Conservation (phyloP, 164 flowering plant genomes). For the Cinnamomum chago region DNA sequence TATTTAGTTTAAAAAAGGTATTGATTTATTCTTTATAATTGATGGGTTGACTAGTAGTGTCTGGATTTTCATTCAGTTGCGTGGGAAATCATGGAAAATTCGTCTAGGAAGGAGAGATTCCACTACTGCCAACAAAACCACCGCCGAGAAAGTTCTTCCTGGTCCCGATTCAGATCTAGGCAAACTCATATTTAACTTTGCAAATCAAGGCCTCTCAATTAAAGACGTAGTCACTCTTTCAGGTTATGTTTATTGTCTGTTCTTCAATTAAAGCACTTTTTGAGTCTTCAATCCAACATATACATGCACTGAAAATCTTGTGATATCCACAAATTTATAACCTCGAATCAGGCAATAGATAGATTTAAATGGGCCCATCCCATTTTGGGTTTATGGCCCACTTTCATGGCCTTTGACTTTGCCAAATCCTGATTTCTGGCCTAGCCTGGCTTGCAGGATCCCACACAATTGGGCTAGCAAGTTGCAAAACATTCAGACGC, state of each 20-base stretch:
- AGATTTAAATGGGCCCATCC: too few species aligned
- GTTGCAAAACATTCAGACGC: too few species aligned
- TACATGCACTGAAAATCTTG: too few species aligned
- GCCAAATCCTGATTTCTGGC: too few species aligned
- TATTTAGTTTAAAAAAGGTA: too few species aligned
- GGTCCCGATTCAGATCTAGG: conserved; percentile 6
- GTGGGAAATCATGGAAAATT: conserved; percentile 51
- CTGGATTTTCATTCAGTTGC: conserved; percentile 16
- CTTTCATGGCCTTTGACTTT: too few species aligned
- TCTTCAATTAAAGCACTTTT: neutral
- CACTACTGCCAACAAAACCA: conserved; percentile 23
- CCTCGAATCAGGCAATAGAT: too few species aligned
- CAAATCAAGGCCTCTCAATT: conserved; percentile 22
- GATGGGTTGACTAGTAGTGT: neutral
- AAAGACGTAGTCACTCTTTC: conserved; percentile 49
- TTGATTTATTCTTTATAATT: too few species aligned
- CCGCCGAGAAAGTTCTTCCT: conserved; percentile 33
- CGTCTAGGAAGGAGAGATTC: conserved; percentile 50
- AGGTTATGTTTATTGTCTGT: conserved; percentile 15
- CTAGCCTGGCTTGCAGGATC: too few species aligned
- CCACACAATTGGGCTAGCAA: neutral
- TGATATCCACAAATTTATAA: too few species aligned
- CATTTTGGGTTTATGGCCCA: too few species aligned
- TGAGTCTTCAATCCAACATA: conserved; percentile 14
- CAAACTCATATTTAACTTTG: conserved; percentile 22